Base-by-base conservation (phyloP, 139 green algal genomes). In the Microglena sp. region DNA sequence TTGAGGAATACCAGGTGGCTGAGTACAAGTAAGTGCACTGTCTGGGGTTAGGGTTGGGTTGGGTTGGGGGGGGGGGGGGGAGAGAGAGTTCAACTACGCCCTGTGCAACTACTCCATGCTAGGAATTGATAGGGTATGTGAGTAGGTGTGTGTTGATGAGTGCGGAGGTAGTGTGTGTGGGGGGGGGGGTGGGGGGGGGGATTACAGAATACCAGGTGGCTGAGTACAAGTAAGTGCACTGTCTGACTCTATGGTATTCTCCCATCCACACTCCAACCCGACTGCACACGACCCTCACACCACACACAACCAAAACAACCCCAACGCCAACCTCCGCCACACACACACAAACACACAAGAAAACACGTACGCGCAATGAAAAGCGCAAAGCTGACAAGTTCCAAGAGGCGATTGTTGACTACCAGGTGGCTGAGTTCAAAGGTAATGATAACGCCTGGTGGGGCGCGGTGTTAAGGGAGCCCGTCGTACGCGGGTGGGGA, bases 171-270 rank as follows among this genome's bases (percentile, higher is more conserved):
- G 40, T 50, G 40, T 50, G 40, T 50, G 40, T 50, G 40, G 40
- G 40, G 40, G 40, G 40, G 40, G 40, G 40, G 11, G 18, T 11
- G 40, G 40, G 15, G 40, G 15, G 40, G 24, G 82, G 84, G 60
- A 89, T 95, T 31, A 67, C 65, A 15, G 71, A 82, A 45, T 95
- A 92, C 66, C 90, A 95, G 78, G 64, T 30, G 8, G 76, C 75
- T 31, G 79, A 86, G 70, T 81, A 75, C 58, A 78, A 75, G 34
- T 60, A 35, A 54, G 55, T 70, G 60, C 60, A 33, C 7, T 50
- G 40, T 24, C 15, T 11, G 40, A 11, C 15, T 11, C 18, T 50
- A 56, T 33, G 45, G 40, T 50, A n/a, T n/a, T n/a, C n/a, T n/a
- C n/a, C n/a, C n/a, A n/a, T n/a, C n/a, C n/a, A n/a, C n/a, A n/a